phyloP scores from a whole-genome alignment of 345 rosid genomes.

The Aquilaria yunnanensis region DNA sequence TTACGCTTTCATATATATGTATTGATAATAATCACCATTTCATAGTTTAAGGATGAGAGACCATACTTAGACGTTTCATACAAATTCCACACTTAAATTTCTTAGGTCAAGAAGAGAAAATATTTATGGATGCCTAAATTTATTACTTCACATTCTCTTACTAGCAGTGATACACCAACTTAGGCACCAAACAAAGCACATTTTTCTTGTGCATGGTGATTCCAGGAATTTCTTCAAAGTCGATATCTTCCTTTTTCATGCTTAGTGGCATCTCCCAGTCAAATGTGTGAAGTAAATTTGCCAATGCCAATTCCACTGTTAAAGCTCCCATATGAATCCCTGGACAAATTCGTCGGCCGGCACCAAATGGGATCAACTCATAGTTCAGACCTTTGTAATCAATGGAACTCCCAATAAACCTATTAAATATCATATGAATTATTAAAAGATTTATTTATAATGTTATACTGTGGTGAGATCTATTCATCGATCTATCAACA shows the following conservation, averaged over 20 bases:
- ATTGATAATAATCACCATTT: too few relatives aligned
- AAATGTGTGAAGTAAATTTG: constrained; percentile 15
- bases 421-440: neutral
- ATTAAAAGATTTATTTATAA: too few relatives aligned
- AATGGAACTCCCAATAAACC: constrained; percentile 13
- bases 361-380: constrained; percentile 20
- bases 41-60: too few relatives aligned
- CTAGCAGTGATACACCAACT: neutral
- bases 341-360: constrained; percentile 20
- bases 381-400: constrained; percentile 20
- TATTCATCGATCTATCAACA: too few relatives aligned
- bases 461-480: too few relatives aligned
- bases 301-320: constrained; percentile 10
- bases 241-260: constrained; percentile 10
- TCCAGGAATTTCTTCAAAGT: neutral
- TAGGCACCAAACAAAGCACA: constrained; percentile 6
- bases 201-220: constrained; percentile 14
- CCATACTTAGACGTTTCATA: too few relatives aligned
- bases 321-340: constrained; percentile 18
- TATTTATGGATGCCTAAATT: too few relatives aligned
- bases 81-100: too few relatives aligned
- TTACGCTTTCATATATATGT: too few relatives aligned
- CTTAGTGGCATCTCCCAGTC: constrained; percentile 10
- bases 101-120: too few relatives aligned
- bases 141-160: too few relatives aligned